Evolutionary conservation across 2,329 filamentous ascomycete genomes (phyloP).

Genomic region (Orbilia ellipsospora): DNA sequence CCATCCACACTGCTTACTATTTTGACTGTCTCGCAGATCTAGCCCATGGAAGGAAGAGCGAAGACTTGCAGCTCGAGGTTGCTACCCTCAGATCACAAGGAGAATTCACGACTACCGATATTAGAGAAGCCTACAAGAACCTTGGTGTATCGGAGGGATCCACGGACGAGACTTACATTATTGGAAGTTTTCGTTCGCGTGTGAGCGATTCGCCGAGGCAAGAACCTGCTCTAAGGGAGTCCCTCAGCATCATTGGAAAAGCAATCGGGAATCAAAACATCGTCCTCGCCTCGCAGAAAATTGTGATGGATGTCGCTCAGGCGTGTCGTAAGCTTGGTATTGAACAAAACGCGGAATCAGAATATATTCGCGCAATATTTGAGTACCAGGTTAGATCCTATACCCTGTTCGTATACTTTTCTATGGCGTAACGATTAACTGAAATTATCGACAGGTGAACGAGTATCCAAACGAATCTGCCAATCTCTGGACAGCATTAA

Average conservation of each 20-base stretch:
- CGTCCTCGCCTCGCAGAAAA: constrained; percentile 69
- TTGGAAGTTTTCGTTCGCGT: constrained; percentile 71
- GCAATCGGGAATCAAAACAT: constrained; percentile 70
- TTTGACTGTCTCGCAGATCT: constrained; percentile 74
- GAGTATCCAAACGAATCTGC: constrained; percentile 29
- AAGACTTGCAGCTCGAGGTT: constrained; percentile 70
- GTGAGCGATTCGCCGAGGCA: constrained; percentile 68
- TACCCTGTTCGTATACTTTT: neutral
- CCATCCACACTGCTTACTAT: constrained; percentile 70
- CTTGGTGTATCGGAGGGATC: constrained; percentile 68
- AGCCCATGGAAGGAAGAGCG: constrained; percentile 68
- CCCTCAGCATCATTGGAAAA: constrained; percentile 71
- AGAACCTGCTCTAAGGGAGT: constrained; percentile 69
- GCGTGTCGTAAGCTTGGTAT: constrained; percentile 29
- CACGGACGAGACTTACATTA: constrained; percentile 70
- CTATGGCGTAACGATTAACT: too few relatives aligned
- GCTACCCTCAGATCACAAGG: constrained; percentile 71
- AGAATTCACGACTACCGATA: constrained; percentile 69
- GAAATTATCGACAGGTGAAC: constrained; percentile 18
- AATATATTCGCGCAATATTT: constrained; percentile 40
- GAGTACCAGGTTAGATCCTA: constrained; percentile 29
- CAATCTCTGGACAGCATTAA: constrained; percentile 45
- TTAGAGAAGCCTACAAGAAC: constrained; percentile 70
- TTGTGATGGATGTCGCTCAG: constrained; percentile 60
- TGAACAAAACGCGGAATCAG: constrained; percentile 15